These are phyloP conservation scores for Cytospora leucostoma DNA, from an alignment of 2,329 filamentous ascomycete genomes.

Conservation along the genomic window DNA sequence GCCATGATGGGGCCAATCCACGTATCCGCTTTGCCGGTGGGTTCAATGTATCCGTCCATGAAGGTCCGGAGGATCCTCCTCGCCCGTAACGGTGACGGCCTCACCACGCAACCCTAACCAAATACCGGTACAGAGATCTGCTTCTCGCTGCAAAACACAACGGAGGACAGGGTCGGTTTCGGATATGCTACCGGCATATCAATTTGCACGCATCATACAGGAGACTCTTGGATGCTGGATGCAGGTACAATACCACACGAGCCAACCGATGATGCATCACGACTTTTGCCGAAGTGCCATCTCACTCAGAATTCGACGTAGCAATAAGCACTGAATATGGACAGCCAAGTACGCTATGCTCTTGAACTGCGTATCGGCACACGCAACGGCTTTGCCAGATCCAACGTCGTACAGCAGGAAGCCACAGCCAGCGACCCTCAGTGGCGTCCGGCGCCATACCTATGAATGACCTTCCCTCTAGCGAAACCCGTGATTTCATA, in stretches of 20 bases:
- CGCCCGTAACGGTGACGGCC: background rate
- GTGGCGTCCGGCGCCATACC: slow-evolving; percentile 6
- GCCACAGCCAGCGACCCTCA: slow-evolving; percentile 6
- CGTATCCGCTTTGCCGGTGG: slow-evolving; percentile 6
- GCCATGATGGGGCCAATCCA: slow-evolving; percentile 19
- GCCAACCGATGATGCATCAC: background rate
- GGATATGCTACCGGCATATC: slow-evolving; percentile 4
- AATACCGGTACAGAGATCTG: background rate
- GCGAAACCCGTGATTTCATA: background rate
- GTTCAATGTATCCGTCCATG: slow-evolving; percentile 8
- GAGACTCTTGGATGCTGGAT: slow-evolving; percentile 16
- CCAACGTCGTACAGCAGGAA: slow-evolving; percentile 14
- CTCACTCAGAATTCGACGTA: background rate
- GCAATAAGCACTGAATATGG: background rate
- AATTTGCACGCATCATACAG: slow-evolving; percentile 24
- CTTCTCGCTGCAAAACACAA: slow-evolving; percentile 9
- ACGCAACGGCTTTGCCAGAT: slow-evolving; percentile 10
- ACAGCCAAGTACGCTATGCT: background rate
- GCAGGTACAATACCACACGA: slow-evolving; percentile 11
- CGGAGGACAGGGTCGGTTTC: background rate
- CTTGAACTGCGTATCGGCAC: background rate
- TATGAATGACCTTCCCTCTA: background rate
- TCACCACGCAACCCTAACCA: slow-evolving; percentile 3
- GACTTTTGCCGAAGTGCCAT: background rate
- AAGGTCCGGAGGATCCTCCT: background rate